Evolutionary conservation across 306 rosid genomes (phyloP).

Genomic region (Bauhinia variegata): DNA sequence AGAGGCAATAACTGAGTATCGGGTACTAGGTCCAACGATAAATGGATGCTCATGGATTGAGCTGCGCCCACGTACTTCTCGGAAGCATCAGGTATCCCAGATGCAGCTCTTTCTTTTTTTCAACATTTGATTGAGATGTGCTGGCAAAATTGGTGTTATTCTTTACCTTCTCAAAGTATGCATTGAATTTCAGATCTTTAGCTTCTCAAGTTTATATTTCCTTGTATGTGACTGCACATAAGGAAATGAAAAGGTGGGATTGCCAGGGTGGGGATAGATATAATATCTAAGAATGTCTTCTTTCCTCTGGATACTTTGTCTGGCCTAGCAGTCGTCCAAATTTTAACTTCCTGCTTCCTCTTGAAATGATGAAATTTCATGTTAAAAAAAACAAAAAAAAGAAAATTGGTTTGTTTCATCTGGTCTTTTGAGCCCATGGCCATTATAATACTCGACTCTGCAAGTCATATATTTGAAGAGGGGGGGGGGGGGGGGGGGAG

Average conservation of each 20-base stretch:
- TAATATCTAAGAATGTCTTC: neutral
- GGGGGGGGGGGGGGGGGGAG: too few species aligned
- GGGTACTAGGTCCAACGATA: constrained; percentile 89
- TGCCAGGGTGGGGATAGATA: too few species aligned
- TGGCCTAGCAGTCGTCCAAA: neutral
- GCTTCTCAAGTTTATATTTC: neutral
- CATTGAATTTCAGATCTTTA: neutral
- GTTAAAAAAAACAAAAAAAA: neutral
- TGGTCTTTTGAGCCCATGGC: neutral
- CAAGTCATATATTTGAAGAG: neutral
- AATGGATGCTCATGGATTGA: constrained; percentile 98
- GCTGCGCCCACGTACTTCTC: constrained; percentile 72
- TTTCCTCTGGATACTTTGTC: neutral
- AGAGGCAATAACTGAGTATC: constrained; percentile 86
- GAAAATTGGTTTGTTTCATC: neutral
- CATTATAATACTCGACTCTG: neutral
- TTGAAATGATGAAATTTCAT: neutral
- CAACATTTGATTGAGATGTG: constrained; percentile 3
- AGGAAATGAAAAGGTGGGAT: too few species aligned
- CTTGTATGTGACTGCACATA: too few species aligned
- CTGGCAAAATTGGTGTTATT: neutral
- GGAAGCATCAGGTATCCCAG: constrained; percentile 86
- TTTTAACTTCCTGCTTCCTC: constrained; percentile 5
- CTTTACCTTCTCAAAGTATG: neutral
- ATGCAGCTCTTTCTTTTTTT: constrained; percentile 17